These are phyloP conservation scores for Phallus indusiatus DNA, from an alignment of 768 basidiomycete genomes.

Conservation along the genomic window DNA sequence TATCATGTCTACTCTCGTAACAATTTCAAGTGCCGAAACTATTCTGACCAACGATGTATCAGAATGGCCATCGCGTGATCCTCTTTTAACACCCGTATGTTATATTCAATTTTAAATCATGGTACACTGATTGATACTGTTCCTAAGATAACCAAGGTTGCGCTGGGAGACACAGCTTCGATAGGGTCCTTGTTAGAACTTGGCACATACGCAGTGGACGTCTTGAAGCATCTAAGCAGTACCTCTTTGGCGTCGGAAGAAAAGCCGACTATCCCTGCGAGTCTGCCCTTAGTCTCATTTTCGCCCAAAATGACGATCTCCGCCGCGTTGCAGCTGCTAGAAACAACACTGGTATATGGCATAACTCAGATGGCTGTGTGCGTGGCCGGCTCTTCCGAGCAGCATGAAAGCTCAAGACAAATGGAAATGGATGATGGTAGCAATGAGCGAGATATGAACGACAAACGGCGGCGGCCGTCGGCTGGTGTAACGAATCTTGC, in stretches of 20 bases:
- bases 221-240: conserved; percentile 56
- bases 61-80: conserved; percentile 60
- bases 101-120: conserved; percentile 10
- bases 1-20: conserved; percentile 58
- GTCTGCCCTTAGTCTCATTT: conserved; percentile 18
- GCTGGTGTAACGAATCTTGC: conserved; percentile 53
- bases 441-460: conserved; percentile 19
- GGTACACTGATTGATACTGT: conserved; percentile 1
- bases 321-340: conserved; percentile 53
- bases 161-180: conserved; percentile 73
- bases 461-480: conserved; percentile 33
- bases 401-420: conserved; percentile 22
- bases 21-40: conserved; percentile 58
- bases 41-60: conserved; percentile 38
- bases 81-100: conserved; percentile 66
- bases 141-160: conserved; percentile 73
- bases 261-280: conserved; percentile 26
- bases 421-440: conserved; percentile 37
- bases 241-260: conserved; percentile 52
- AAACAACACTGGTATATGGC: conserved; percentile 59
- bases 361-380: conserved; percentile 74
- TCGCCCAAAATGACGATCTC: conserved; percentile 31
- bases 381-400: conserved; percentile 62
- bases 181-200: conserved; percentile 83
- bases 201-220: conserved; percentile 66